Base-by-base conservation (phyloP, 257 asterid species). In the Solanum clarkiae region DNA sequence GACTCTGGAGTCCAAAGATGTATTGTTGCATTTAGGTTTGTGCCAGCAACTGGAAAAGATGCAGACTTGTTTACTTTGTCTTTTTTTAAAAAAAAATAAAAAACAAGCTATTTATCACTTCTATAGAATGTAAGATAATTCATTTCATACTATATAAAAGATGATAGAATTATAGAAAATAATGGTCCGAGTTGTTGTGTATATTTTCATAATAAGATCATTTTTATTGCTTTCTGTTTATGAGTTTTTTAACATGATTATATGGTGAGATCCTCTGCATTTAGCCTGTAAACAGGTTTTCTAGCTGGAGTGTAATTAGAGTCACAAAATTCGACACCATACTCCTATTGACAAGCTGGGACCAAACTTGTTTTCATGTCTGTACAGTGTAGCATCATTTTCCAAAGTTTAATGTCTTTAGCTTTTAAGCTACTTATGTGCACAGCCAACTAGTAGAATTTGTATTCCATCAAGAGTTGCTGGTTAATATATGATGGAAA, bases 21-120 rank as follows among this genome's bases (percentile, higher is more conserved):
- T 97, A 71, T 87, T 92, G 90, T 93, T 97, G 90, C 98, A 93
- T 92, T 91, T 97, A 92, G 99, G 99, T 97, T 88, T 90, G 97
- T 90, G 85, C 83, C 66, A 79, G 26, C 63, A 79, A 79, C 87
- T 88, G 84, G 82, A 40, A 26, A 77, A 26, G 59, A 85, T 36
- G 83, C 65, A 16, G 45, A 16, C 24, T 51, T 53, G 65, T 32
- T 79, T 53, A 26, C 29, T 29, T 53, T 79, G 83, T 29, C 54
- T 79, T 75, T 36, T 36, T 53, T 53, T 29, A 29, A 29, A 32
- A 32, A 32, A 32, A 2, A 20, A 26, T 29, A 53, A 53, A 45
- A 49, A 79, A 16, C 17, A 79, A 9, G 17, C 83, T 53, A 53
- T 17, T 51, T 16, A 9, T 79, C 47, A 53, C 45, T 16, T 5